Evolutionary conservation across 2,329 filamentous ascomycete species (phyloP).

Genomic region (Cladosporium phlei): DNA sequence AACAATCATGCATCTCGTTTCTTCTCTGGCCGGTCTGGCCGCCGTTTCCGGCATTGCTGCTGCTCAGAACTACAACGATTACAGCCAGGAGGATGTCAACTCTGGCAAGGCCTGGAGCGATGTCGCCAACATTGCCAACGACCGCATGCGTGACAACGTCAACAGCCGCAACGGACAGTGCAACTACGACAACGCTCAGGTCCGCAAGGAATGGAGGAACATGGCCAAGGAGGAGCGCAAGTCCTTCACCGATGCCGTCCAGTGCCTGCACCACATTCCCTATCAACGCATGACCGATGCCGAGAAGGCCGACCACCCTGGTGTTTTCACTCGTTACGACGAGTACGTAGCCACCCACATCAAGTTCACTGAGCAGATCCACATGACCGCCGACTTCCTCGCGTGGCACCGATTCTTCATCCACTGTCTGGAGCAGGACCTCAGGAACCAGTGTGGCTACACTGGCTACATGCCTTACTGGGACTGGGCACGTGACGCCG

Average conservation of each 20-base stretch:
- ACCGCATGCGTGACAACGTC: conserved; percentile 13
- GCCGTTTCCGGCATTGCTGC: conserved; percentile 9
- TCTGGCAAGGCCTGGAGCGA: conserved; percentile 16
- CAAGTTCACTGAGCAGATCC: conserved; percentile 18
- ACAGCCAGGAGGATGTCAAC: conserved; percentile 14
- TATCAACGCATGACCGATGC: conserved; percentile 8
- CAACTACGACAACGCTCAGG: conserved; percentile 16
- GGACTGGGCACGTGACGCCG: conserved; percentile 47
- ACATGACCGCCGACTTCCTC: conserved; percentile 29
- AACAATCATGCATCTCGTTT: conserved; percentile 13
- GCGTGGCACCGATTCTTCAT: conserved; percentile 37
- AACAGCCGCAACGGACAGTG: conserved; percentile 10
- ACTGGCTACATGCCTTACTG: conserved; percentile 43
- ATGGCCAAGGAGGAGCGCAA: conserved; percentile 17
- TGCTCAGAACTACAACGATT: conserved; percentile 13
- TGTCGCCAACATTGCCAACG: conserved; percentile 9
- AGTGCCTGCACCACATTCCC: conserved; percentile 19
- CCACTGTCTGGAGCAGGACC: conserved; percentile 36
- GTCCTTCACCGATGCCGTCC: conserved; percentile 16
- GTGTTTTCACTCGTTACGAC: conserved; percentile 18
- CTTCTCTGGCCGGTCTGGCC: conserved; percentile 6
- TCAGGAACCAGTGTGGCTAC: conserved; percentile 36
- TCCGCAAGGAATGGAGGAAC: conserved; percentile 13
- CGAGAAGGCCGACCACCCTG: conserved; percentile 15
- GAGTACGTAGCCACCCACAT: conserved; percentile 20